phyloP scores from a whole-genome alignment of 805 yeast genomes.

The Metschnikowia bowlesiae region DNA sequence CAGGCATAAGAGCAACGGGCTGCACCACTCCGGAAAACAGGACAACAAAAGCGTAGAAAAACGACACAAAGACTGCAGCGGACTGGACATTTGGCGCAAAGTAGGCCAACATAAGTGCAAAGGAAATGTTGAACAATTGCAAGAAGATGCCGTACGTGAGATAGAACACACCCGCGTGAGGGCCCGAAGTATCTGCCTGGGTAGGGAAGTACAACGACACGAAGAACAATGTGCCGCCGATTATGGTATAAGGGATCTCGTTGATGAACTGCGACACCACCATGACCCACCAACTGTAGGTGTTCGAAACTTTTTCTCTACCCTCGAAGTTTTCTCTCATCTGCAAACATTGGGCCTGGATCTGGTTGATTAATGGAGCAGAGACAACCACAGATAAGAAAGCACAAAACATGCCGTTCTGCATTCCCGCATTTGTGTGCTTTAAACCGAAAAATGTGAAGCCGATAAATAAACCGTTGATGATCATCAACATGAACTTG shows the following conservation, averaged over 20 bases:
- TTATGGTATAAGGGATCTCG: constrained; percentile 55
- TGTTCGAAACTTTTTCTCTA: constrained; percentile 66
- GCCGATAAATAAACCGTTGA: constrained; percentile 34
- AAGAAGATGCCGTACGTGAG: constrained; percentile 45
- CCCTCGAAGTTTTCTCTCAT: constrained; percentile 64
- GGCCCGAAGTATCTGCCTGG: constrained; percentile 11
- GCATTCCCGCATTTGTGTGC: constrained; percentile 24
- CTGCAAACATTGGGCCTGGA: constrained; percentile 53
- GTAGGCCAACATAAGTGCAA: constrained; percentile 50
- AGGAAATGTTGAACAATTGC: constrained; percentile 35
- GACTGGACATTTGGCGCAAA: constrained; percentile 63
- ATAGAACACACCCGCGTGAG: constrained; percentile 38
- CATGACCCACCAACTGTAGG: constrained; percentile 66
- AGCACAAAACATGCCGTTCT: constrained; percentile 40
- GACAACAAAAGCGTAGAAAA: constrained; percentile 54
- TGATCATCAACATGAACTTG: constrained; percentile 29
- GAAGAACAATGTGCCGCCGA: constrained; percentile 28
- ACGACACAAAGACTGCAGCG: constrained; percentile 56
- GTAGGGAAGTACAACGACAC: constrained; percentile 40
- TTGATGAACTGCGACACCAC: constrained; percentile 48
- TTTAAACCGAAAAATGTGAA: constrained; percentile 31
- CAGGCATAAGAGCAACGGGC: constrained; percentile 41
- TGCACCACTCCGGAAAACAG: constrained; percentile 54
- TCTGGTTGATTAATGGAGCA: constrained; percentile 59
- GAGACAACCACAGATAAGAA: constrained; percentile 56